Conservation (phyloP, 129 eudicot species). For the Pulicaria dysenterica region DNA sequence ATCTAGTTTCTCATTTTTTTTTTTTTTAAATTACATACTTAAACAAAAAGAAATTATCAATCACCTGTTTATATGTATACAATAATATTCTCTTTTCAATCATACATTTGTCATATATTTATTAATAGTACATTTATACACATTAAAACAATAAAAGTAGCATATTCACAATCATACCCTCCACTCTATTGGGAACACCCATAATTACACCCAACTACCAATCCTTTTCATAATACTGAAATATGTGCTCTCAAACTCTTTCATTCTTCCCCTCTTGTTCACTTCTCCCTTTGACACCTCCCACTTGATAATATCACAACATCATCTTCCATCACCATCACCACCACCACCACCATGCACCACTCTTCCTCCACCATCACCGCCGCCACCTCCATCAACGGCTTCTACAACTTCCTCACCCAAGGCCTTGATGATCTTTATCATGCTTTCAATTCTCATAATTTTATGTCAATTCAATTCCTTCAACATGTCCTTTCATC, state of each 20-base stretch:
- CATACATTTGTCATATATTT: too few species aligned
- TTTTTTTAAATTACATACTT: too few species aligned
- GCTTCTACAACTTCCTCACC: slow-evolving; percentile 57
- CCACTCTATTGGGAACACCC: slow-evolving; percentile 64
- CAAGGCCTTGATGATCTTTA: slow-evolving; percentile 62
- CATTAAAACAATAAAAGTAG: slow-evolving; percentile 43
- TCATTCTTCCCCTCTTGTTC: slow-evolving; percentile 19
- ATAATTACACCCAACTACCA: slow-evolving; percentile 81
- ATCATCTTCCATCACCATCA: slow-evolving; percentile 16
- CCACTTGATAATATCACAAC: slow-evolving; percentile 3
- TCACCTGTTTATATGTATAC: too few species aligned
- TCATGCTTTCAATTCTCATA: slow-evolving; percentile 46
- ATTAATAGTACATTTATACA: background rate
- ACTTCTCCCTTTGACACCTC: slow-evolving; percentile 33
- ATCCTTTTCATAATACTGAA: slow-evolving; percentile 48
- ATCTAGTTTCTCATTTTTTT: too few species aligned
- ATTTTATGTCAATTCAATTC: slow-evolving; percentile 74
- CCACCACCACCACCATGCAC: slow-evolving; percentile 17
- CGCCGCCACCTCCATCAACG: slow-evolving; percentile 54
- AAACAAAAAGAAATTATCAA: too few species aligned
- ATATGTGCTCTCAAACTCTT: slow-evolving; percentile 34
- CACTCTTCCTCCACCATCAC: slow-evolving; percentile 12
- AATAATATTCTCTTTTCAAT: too few species aligned
- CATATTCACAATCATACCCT: slow-evolving; percentile 78
- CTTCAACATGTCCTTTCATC: slow-evolving; percentile 58